Percentiles rank a stretch among this genome's conserved stretches.
Evolutionary conservation across 2,329 filamentous ascomycete species (phyloP).

Genomic region (Microdochium trichocladiopsis): DNA sequence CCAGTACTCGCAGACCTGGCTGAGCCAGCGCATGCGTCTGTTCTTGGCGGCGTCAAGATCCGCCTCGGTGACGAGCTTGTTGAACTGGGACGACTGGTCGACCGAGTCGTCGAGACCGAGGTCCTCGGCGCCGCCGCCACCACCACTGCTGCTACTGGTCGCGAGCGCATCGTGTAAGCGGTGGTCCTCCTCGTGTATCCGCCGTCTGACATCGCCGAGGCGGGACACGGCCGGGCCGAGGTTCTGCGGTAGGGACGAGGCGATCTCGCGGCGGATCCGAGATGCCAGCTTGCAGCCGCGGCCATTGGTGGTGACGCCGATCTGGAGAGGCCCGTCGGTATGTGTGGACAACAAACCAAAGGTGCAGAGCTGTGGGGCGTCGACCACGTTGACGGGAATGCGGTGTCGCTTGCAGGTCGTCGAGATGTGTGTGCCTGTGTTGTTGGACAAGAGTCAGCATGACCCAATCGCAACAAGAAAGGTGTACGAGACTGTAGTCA

Average conservation of each 20-base stretch:
- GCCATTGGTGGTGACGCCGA: slow-evolving; percentile 93
- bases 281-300: slow-evolving; percentile 90
- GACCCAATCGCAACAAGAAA: neutral
- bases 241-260: slow-evolving; percentile 65
- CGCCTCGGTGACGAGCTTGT: slow-evolving; percentile 68
- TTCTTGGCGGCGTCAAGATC: slow-evolving; percentile 70
- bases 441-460: neutral
- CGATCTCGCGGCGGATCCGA: slow-evolving; percentile 81
- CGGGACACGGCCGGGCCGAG: slow-evolving; percentile 72
- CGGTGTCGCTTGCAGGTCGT: slow-evolving; percentile 68
- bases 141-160: slow-evolving; percentile 22
- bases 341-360: slow-evolving; percentile 88
- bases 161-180: slow-evolving; percentile 20
- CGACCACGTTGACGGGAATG: slow-evolving; percentile 89
- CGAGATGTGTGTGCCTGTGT: slow-evolving; percentile 59
- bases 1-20: slow-evolving; percentile 99
- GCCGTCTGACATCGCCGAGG: slow-evolving; percentile 64
- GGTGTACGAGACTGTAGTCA: too few relatives aligned
- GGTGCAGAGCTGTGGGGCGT: slow-evolving; percentile 78
- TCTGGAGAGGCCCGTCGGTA: slow-evolving; percentile 83
- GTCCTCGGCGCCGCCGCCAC: slow-evolving; percentile 33
- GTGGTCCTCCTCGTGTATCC: slow-evolving; percentile 70
- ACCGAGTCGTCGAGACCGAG: slow-evolving; percentile 49
- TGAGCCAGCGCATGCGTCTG: slow-evolving; percentile 83
- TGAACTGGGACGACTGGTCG: slow-evolving; percentile 77